phyloP scores from a whole-genome alignment of 192 early-diverging fungal species.

The Piromyces sp. region DNA sequence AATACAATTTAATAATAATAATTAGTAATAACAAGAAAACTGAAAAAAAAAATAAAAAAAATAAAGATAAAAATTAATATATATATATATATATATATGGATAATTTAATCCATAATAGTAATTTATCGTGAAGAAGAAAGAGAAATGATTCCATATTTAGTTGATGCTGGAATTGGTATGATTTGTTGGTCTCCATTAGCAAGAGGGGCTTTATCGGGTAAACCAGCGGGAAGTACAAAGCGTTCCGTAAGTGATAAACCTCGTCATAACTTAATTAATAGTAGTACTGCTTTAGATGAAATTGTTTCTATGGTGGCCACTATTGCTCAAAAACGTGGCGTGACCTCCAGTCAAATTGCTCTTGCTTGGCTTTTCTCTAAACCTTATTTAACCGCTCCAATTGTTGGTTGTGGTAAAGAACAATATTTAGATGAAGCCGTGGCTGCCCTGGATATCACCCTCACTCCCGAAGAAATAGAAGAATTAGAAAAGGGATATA shows the following conservation, averaged over 20 bases:
- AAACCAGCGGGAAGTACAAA: conserved; percentile 4
- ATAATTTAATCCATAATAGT: no score
- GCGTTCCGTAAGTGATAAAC: conserved; percentile 4
- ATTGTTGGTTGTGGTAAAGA: conserved; percentile 10
- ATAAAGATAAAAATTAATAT: no score
- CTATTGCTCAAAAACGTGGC: conserved; percentile 18
- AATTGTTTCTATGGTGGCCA: conserved; percentile 21
- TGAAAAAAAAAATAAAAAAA: no score
- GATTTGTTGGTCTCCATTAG: conserved; percentile 34
- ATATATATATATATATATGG: no score
- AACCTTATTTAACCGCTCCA: conserved; percentile 6
- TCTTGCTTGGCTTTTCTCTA: conserved; percentile 15
- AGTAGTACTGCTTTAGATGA: not conserved
- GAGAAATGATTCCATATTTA: conserved; percentile 31
- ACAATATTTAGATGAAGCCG: conserved; percentile 4
- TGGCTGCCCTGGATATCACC: conserved; percentile 6
- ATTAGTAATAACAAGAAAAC: no score
- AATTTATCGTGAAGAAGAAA: conserved; percentile 33
- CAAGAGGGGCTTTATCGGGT: conserved; percentile 32
- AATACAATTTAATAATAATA: no score
- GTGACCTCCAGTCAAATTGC: conserved; percentile 26
- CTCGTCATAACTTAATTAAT: conserved; percentile 1
- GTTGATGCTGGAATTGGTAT: conserved; percentile 19
- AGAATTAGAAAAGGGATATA: not conserved
- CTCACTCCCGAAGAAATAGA: conserved; percentile 7